A percentile compares a stretch with the other conserved stretches of the same genome.
phyloP scores from a whole-genome alignment of 768 basidiomycete genomes.

The Phaeotremella fagi region DNA sequence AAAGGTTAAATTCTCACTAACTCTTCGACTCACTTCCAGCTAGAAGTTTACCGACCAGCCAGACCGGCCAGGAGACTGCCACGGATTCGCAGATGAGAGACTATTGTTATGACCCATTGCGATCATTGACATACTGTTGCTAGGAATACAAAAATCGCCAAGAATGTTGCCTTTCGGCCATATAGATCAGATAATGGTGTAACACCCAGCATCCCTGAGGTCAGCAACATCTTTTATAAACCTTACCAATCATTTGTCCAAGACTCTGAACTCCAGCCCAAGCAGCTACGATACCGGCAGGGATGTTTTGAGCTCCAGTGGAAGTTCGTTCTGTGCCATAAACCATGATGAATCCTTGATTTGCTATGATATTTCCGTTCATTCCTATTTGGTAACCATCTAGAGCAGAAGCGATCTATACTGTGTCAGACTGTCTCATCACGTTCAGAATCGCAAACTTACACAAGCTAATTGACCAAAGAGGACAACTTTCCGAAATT shows the following conservation, averaged over 20 bases:
- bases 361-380: slow-evolving; percentile 24
- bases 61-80: slow-evolving; percentile 6
- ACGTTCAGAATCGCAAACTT: too few relatives aligned
- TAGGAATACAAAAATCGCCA: slow-evolving; percentile 17
- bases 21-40: too few relatives aligned
- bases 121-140: too few relatives aligned
- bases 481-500: too few relatives aligned
- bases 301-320: slow-evolving; percentile 5
- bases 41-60: slow-evolving; percentile 16
- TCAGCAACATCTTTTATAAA: too few relatives aligned
- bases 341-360: slow-evolving; percentile 9
- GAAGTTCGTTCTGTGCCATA: background rate
- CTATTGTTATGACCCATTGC: too few relatives aligned
- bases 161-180: slow-evolving; percentile 18
- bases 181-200: slow-evolving; percentile 12
- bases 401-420: slow-evolving; percentile 15
- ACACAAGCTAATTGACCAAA: too few relatives aligned
- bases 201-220: too few relatives aligned
- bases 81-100: slow-evolving; percentile 17
- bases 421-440: too few relatives aligned
- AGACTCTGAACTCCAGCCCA: slow-evolving; percentile 18
- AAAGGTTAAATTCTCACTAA: too few relatives aligned
- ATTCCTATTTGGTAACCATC: slow-evolving; percentile 24
- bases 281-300: slow-evolving; percentile 2
- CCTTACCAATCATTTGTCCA: slow-evolving; percentile 16